Evolutionary conservation across 1,139 yeast genomes (phyloP), one percentile per base, ranked within the genome.

Genomic region (Dujonia santamariae): DNA sequence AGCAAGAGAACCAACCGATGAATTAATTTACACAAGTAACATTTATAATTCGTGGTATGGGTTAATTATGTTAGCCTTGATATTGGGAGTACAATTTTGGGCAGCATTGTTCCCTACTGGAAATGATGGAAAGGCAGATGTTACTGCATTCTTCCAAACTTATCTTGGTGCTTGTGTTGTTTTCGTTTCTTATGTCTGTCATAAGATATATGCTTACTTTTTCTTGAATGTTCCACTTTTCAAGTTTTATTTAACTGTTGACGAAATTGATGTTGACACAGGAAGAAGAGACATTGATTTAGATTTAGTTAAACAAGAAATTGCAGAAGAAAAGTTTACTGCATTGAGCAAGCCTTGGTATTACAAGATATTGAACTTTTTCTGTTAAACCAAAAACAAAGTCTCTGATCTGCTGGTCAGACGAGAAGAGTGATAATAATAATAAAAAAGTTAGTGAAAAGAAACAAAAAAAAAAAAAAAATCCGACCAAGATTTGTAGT

Each of bases 261-360:
- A 53, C 17, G 67, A 63, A 38, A 65, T 67, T 37, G 71, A 68
- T 46, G 52, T 67, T 19, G 67, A 66, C 38, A 54, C 67, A 8
- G 74, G 74, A 22, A 58, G 74, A 51, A 56, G 68, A 45, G 67
- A 64, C 37, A 52, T 56, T 34, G 68, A 67, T 46, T 54, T 65
- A 45, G 68, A 63, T 36, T 51, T 54, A 6, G 52, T 62, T 37
- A 61, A 58, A 41, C 63, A 62, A 42, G 67, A 62, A 42, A 48
- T 61, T 38, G 68, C 67, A 7, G 68, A 63, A 43, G 61, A 57
- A 28, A 49, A 50, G 37, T 42, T 45, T 11, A 34, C 39, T 14
- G 43, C 54, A 34, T 44, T 44, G 19, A 40, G 41, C 32, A 57
- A 50, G 40, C 56, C 62, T 4, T 43, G 56, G 40, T 48, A 46